phyloP scores from a whole-genome alignment of 176 grass and related monocot genomes.

The Musa itinerans region DNA sequence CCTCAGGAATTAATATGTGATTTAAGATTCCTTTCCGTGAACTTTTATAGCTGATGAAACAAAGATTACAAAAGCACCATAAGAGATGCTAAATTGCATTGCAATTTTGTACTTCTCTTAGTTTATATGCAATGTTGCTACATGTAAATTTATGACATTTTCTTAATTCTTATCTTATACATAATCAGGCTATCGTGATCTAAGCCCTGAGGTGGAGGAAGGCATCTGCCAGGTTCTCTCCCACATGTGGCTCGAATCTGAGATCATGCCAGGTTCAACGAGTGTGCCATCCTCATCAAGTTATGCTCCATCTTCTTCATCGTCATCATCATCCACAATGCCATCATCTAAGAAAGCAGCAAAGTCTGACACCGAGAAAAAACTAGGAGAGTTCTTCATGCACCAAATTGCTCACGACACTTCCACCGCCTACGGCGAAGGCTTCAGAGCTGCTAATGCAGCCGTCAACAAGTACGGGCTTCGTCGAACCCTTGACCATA shows the following conservation, averaged over 20 bases:
- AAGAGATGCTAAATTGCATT: too few relatives aligned
- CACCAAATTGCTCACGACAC: slow-evolving; percentile 89
- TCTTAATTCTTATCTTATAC: not conserved
- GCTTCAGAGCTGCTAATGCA: slow-evolving; percentile 72
- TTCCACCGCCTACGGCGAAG: slow-evolving; percentile 67
- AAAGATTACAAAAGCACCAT: too few relatives aligned
- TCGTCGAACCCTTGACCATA: slow-evolving; percentile 61
- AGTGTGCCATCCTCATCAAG: slow-evolving; percentile 34
- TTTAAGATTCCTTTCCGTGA: too few relatives aligned
- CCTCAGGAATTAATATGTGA: too few relatives aligned
- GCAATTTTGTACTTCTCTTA: too few relatives aligned
- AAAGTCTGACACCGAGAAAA: slow-evolving; percentile 78
- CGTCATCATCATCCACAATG: slow-evolving; percentile 35
- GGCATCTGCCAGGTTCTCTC: slow-evolving; percentile 95
- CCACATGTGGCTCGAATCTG: slow-evolving; percentile 83
- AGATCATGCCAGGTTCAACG: slow-evolving; percentile 50
- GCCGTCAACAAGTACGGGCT: slow-evolving; percentile 72
- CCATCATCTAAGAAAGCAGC: slow-evolving; percentile 70
- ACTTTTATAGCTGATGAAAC: too few relatives aligned
- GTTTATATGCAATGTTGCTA: too few relatives aligned
- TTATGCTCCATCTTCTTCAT: slow-evolving; percentile 40
- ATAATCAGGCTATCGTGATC: slow-evolving; percentile 49
- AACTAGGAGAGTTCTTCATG: slow-evolving; percentile 92
- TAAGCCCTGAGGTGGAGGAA: slow-evolving; percentile 66
- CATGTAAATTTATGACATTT: too few relatives aligned